Evolutionary conservation across 768 basidiomycete genomes (phyloP).

Genomic region (Mycena amicta): DNA sequence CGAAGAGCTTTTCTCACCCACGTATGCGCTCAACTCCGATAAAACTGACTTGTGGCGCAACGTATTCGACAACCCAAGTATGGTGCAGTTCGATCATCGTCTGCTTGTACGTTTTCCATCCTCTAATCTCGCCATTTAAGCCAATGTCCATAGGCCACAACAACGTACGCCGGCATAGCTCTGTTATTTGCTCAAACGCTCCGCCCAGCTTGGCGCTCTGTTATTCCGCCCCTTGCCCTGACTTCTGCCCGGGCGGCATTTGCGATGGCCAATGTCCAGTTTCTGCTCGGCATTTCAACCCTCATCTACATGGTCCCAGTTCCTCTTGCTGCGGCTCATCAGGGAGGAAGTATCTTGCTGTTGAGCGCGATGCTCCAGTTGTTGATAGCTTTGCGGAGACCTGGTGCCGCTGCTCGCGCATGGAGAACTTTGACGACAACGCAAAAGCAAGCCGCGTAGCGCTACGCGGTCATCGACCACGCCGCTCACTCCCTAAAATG

Average conservation of each 20-base stretch:
- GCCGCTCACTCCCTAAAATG: no score
- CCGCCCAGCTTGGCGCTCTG: constrained; percentile 56
- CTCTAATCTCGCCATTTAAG: no score
- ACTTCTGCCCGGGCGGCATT: constrained; percentile 62
- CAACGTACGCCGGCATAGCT: constrained; percentile 76
- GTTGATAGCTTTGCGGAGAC: constrained; percentile 69
- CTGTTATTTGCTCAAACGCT: constrained; percentile 64
- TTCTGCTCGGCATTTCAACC: constrained; percentile 65
- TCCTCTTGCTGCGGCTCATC: constrained; percentile 90
- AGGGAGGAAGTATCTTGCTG: constrained; percentile 90
- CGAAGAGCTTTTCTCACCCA: constrained; percentile 77
- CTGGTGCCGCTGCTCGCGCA: constrained; percentile 61
- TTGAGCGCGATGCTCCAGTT: constrained; percentile 83
- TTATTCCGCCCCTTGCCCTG: constrained; percentile 64
- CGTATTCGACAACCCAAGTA: constrained; percentile 95
- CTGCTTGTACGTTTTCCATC: constrained; percentile 77
- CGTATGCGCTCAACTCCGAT: constrained; percentile 72
- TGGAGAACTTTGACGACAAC: constrained; percentile 49
- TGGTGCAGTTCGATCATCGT: constrained; percentile 96
- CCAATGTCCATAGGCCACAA: constrained; percentile 84
- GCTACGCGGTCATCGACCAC: neutral
- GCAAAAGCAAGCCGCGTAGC: constrained; percentile 12
- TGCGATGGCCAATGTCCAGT: constrained; percentile 84
- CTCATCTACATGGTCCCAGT: constrained; percentile 91
- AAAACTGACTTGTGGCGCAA: constrained; percentile 89